phyloP scores from a whole-genome alignment of 164 flowering plant species.

The Vitis rotundifolia region DNA sequence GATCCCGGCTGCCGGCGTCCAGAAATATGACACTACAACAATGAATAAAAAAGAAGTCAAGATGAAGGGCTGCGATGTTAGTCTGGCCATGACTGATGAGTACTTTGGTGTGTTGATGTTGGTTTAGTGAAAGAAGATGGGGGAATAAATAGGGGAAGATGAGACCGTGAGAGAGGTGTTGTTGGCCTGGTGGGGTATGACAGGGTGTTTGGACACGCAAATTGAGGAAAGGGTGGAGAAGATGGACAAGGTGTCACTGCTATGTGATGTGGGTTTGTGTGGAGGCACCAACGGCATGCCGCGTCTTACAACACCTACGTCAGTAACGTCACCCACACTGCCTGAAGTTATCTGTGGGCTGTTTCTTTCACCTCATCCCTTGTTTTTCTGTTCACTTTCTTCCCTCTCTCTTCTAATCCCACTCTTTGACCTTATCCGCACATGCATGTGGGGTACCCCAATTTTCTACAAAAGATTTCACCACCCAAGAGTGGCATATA shows the following conservation, averaged over 20 bases:
- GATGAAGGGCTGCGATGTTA: not conserved
- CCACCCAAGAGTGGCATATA: too few species aligned
- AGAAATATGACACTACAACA: not conserved
- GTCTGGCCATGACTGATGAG: slow-evolving; percentile 5
- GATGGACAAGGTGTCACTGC: not conserved
- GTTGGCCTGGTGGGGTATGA: too few species aligned
- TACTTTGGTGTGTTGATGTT: not conserved
- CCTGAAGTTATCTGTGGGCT: too few species aligned
- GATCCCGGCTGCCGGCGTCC: slow-evolving; percentile 1
- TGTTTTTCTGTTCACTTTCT: too few species aligned
- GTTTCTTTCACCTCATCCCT: too few species aligned
- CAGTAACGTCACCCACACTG: too few species aligned
- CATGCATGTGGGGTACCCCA: too few species aligned
- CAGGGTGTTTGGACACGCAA: slow-evolving; percentile 17
- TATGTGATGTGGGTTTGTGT: not conserved
- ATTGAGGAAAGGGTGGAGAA: not conserved
- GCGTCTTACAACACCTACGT: slow-evolving; percentile 14
- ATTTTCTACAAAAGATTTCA: too few species aligned
- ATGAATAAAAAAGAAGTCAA: not conserved
- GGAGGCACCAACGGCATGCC: slow-evolving; percentile 24
- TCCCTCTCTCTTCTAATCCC: too few species aligned
- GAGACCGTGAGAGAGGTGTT: slow-evolving; percentile 1
- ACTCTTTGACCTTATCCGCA: too few species aligned
- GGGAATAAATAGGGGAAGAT: slow-evolving; percentile 2
- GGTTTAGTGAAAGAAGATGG: not conserved